Percentiles rank a stretch among this genome's conserved stretches.
Conservation (phyloP, 2,329 filamentous ascomycete genomes). For the Aphanoascus verrucosus region DNA sequence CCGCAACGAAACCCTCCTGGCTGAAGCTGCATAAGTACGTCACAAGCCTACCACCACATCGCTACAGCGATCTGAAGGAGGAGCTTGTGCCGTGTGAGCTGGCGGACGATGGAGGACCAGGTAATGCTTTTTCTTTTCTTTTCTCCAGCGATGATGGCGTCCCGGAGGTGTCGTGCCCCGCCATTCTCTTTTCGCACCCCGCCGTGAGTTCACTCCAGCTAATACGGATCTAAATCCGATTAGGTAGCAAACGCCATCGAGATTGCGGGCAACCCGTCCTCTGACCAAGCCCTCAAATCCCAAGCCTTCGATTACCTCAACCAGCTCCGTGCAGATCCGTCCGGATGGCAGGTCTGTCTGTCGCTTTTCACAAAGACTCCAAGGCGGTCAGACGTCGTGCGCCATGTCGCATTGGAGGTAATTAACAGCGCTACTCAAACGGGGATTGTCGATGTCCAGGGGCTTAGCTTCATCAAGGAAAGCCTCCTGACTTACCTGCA, state of each 20-base stretch:
- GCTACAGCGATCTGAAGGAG: slow-evolving; percentile 6
- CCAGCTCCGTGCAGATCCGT: slow-evolving; percentile 68
- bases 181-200: slow-evolving; percentile 2
- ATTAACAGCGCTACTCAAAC: slow-evolving; percentile 84
- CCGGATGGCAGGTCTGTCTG: slow-evolving; percentile 84
- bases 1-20: slow-evolving; percentile 14
- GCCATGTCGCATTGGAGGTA: slow-evolving; percentile 80
- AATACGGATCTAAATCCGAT: slow-evolving; percentile 14
- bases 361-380: slow-evolving; percentile 72
- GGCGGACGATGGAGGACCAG: slow-evolving; percentile 38
- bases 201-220: slow-evolving; percentile 16
- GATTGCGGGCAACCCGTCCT: slow-evolving; percentile 75
- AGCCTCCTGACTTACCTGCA: slow-evolving; percentile 71
- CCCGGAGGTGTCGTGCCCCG: slow-evolving; percentile 1
- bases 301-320: slow-evolving; percentile 57
- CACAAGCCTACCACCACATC: slow-evolving; percentile 12
- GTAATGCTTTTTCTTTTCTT: slow-evolving; percentile 20
- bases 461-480: slow-evolving; percentile 66
- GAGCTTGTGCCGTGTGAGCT: slow-evolving; percentile 21
- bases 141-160: background rate
- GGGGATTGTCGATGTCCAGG: slow-evolving; percentile 61
- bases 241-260: slow-evolving; percentile 92
- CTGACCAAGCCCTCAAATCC: slow-evolving; percentile 61
- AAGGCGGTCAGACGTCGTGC: slow-evolving; percentile 67
- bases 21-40: slow-evolving; percentile 17